Conservation (phyloP, 2,329 filamentous ascomycete genomes). For the Trichophyton schoenleinii region DNA sequence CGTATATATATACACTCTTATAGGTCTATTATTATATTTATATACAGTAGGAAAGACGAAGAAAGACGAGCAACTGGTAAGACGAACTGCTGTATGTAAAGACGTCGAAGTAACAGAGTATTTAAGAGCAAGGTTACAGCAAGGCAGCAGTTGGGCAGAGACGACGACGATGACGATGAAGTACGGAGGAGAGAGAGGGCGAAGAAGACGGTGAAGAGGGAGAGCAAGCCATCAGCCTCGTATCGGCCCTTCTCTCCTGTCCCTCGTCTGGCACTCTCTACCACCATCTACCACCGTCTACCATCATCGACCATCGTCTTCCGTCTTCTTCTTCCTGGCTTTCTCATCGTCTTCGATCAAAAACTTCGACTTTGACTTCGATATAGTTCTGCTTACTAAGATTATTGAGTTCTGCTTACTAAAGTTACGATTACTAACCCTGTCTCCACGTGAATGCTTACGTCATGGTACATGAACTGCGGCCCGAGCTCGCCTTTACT, state of each 20-base stretch:
- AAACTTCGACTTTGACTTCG: neutral
- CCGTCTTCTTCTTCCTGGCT: no score
- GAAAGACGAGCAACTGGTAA: no score
- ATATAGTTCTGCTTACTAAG: neutral
- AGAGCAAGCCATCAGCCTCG: no score
- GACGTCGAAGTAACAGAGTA: neutral
- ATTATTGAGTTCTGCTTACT: neutral
- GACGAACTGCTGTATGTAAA: no score
- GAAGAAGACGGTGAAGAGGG: neutral
- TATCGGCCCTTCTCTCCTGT: no score
- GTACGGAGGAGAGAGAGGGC: neutral
- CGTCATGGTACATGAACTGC: neutral
- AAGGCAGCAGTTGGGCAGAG: neutral
- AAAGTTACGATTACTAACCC: neutral
- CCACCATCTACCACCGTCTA: no score
- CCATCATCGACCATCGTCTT: no score
- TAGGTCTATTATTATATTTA: no score
- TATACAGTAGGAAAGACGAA: no score
- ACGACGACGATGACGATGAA: neutral
- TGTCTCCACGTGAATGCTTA: neutral
- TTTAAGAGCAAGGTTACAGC: neutral
- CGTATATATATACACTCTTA: no score
- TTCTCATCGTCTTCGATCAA: no score
- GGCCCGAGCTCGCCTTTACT: neutral
- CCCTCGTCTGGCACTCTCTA: no score